phyloP scores from a whole-genome alignment of 2,329 filamentous ascomycete genomes.

The Cladosporium sp. region DNA sequence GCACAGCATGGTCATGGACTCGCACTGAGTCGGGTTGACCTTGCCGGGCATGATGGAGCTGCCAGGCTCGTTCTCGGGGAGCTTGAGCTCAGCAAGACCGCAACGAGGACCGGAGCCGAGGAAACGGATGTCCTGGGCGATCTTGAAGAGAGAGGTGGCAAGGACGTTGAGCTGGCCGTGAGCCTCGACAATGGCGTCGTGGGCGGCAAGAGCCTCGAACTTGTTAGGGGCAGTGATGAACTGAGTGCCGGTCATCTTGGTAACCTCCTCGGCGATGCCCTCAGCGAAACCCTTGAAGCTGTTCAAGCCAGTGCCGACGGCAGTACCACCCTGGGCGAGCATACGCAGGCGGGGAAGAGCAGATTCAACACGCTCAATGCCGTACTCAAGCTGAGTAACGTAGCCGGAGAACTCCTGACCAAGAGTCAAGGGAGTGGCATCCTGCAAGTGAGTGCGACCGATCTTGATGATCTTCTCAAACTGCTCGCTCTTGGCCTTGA shows the following conservation, averaged over 20 bases:
- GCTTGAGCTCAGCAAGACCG: slow-evolving; percentile 85
- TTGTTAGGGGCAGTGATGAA: slow-evolving; percentile 99
- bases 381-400: slow-evolving; percentile 87
- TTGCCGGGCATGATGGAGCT: slow-evolving; percentile 99
- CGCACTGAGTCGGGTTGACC: slow-evolving; percentile 98
- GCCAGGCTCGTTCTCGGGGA: slow-evolving; percentile 97
- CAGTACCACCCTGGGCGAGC: slow-evolving; percentile 92
- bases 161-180: slow-evolving; percentile 92
- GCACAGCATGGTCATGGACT: slow-evolving; percentile 96
- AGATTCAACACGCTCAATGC: slow-evolving; percentile 80
- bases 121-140: slow-evolving; percentile 96
- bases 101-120: slow-evolving; percentile 94
- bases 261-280: slow-evolving; percentile 85
- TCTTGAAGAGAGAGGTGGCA: slow-evolving; percentile 89
- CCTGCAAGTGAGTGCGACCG: slow-evolving; percentile 93
- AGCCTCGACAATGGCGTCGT: slow-evolving; percentile 93
- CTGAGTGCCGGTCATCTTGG: slow-evolving; percentile 84
- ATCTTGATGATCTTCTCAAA: slow-evolving; percentile 99
- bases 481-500: slow-evolving; percentile 83
- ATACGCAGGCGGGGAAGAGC: slow-evolving; percentile 79
- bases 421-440: slow-evolving; percentile 91
- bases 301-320: slow-evolving; percentile 96
- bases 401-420: slow-evolving; percentile 98
- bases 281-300: slow-evolving; percentile 95
- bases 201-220: slow-evolving; percentile 93